Conservation (phyloP, 1,139 yeast species). For the Dujonia santamariae region DNA sequence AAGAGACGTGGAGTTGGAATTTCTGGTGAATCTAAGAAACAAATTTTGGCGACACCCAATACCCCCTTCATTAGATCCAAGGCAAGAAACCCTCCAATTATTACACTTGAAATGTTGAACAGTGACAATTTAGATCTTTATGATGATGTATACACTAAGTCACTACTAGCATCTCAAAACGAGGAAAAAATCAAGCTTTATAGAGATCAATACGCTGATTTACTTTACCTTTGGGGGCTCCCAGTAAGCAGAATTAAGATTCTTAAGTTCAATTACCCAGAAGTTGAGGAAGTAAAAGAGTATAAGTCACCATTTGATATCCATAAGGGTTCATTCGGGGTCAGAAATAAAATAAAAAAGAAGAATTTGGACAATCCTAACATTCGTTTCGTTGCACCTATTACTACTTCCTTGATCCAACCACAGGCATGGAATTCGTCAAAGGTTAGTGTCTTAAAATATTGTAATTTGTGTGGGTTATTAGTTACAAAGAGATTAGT, state of each 20-base stretch:
- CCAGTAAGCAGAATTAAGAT: slow-evolving; percentile 75
- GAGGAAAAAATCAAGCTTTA: slow-evolving; percentile 46
- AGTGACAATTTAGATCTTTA: slow-evolving; percentile 53
- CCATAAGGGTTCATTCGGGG: slow-evolving; percentile 45
- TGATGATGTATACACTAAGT: slow-evolving; percentile 43
- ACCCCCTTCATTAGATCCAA: slow-evolving; percentile 2
- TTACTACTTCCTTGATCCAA: slow-evolving; percentile 21
- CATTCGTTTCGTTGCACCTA: slow-evolving; percentile 8
- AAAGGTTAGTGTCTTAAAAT: slow-evolving; percentile 26
- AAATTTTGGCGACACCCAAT: slow-evolving; percentile 1
- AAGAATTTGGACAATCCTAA: slow-evolving; percentile 6
- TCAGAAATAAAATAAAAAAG: slow-evolving; percentile 20
- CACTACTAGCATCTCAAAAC: slow-evolving; percentile 48
- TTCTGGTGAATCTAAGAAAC: slow-evolving; percentile 1
- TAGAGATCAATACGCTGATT: slow-evolving; percentile 74
- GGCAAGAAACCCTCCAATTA: slow-evolving; percentile 28
- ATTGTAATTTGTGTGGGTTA: slow-evolving; percentile 66
- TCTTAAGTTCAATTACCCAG: slow-evolving; percentile 63
- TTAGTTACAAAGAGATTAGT: slow-evolving; percentile 60
- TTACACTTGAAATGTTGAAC: slow-evolving; percentile 54
- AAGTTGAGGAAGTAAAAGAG: slow-evolving; percentile 12
- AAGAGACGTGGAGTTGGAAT: not conserved
- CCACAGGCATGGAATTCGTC: slow-evolving; percentile 34
- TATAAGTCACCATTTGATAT: slow-evolving; percentile 21
- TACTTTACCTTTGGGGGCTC: slow-evolving; percentile 79